Conservation (phyloP, 108 stramenopile genomes). For the Phaeodactylum tricornutum region DNA sequence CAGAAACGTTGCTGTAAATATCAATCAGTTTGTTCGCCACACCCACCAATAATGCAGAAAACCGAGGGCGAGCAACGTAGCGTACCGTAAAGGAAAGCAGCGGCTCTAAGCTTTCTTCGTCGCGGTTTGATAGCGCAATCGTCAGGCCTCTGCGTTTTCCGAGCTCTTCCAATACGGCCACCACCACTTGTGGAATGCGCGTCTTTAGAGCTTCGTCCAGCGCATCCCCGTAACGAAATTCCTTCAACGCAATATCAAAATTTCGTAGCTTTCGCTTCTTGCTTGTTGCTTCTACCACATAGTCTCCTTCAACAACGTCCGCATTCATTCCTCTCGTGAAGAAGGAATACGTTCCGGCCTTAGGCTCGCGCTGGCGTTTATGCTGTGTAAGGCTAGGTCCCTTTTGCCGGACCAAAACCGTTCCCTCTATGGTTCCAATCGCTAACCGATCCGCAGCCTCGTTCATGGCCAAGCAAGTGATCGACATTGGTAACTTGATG, state of each 20-base stretch:
- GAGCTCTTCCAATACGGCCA: constrained; percentile 81
- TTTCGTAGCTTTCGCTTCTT: constrained; percentile 56
- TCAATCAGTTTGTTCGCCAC: constrained; percentile 35
- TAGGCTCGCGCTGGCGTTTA: constrained; percentile 49
- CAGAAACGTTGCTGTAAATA: constrained; percentile 33
- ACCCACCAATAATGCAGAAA: constrained; percentile 59
- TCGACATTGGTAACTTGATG: constrained; percentile 28
- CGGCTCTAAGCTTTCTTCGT: constrained; percentile 80
- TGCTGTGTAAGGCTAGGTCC: constrained; percentile 23
- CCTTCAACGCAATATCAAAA: constrained; percentile 62
- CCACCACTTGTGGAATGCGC: constrained; percentile 54
- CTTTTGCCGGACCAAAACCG: constrained; percentile 45
- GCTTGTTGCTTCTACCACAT: constrained; percentile 14
- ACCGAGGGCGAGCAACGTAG: constrained; percentile 67
- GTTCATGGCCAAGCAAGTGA: constrained; percentile 49
- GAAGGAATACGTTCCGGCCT: constrained; percentile 66
- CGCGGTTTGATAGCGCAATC: constrained; percentile 70
- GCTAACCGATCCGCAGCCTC: constrained; percentile 46
- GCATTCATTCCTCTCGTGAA: constrained; percentile 65
- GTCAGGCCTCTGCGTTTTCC: constrained; percentile 71
- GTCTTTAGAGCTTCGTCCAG: constrained; percentile 70
- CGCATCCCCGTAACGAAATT: constrained; percentile 87
- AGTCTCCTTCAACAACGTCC: constrained; percentile 28
- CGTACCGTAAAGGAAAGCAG: constrained; percentile 72
- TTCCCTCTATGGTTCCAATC: constrained; percentile 57